Percentiles rank a stretch among this genome's conserved stretches.
Evolutionary conservation across 1,139 yeast genomes (phyloP).

Genomic region (Magnusiomyces fungicola): DNA sequence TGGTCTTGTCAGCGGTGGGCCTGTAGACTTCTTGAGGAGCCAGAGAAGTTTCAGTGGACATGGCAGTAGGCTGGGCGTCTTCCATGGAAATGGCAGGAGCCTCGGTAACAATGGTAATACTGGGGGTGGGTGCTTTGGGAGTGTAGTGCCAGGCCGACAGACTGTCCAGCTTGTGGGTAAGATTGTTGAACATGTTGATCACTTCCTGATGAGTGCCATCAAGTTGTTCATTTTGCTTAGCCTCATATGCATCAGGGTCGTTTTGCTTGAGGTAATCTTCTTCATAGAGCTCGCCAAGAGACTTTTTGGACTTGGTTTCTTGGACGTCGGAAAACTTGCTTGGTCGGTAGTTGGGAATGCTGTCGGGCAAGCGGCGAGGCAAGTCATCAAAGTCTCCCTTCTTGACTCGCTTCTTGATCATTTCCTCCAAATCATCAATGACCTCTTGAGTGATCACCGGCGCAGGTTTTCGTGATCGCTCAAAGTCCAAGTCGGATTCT

Average conservation of each 20-base stretch:
- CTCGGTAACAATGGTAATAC: slow-evolving; percentile 72
- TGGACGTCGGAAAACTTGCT: slow-evolving; percentile 54
- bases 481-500: slow-evolving; percentile 58
- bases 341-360: slow-evolving; percentile 47
- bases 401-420: slow-evolving; percentile 74
- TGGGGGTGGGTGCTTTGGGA: slow-evolving; percentile 81
- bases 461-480: slow-evolving; percentile 71
- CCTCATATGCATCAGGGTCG: slow-evolving; percentile 32
- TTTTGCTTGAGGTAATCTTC: slow-evolving; percentile 58
- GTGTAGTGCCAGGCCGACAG: slow-evolving; percentile 87
- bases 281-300: slow-evolving; percentile 88
- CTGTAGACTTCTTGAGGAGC: slow-evolving; percentile 96
- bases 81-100: slow-evolving; percentile 84
- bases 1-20: slow-evolving; percentile 39
- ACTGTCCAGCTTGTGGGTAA: slow-evolving; percentile 74
- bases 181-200: slow-evolving; percentile 50
- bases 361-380: slow-evolving; percentile 61
- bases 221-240: slow-evolving; percentile 50
- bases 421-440: slow-evolving; percentile 79
- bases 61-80: slow-evolving; percentile 89
- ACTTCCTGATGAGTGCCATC: slow-evolving; percentile 74
- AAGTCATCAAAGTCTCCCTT: slow-evolving; percentile 77
- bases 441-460: slow-evolving; percentile 88
- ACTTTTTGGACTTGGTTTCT: slow-evolving; percentile 77
- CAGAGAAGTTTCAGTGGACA: slow-evolving; percentile 64